These are phyloP conservation scores for Beta vulgaris DNA, from an alignment of 148 eudicot genomes.

Conservation along the genomic window DNA sequence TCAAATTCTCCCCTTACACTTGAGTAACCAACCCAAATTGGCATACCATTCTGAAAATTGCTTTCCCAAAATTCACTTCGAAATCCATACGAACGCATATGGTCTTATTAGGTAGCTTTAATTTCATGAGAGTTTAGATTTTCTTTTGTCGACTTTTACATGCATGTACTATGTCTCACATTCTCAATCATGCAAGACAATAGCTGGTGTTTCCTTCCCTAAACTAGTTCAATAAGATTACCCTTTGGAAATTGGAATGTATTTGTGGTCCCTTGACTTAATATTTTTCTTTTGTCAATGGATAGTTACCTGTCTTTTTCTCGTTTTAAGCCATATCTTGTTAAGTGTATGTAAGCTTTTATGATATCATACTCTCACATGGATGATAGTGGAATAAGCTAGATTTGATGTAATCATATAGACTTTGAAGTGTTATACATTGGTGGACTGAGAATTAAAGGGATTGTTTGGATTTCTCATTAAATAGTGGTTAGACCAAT, in stretches of 20 bases:
- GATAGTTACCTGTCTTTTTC: slow-evolving; percentile 17
- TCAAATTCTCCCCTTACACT: background rate
- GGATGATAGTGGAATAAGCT: background rate
- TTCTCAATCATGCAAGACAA: slow-evolving; percentile 15
- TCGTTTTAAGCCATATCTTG: slow-evolving; percentile 12
- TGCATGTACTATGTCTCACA: background rate
- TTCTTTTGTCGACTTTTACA: slow-evolving; percentile 9
- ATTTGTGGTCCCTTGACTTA: slow-evolving; percentile 14
- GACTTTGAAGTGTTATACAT: background rate
- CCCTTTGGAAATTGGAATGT: background rate
- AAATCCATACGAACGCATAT: background rate
- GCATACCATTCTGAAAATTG: background rate
- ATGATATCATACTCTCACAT: slow-evolving; percentile 2
- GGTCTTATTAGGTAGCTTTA: background rate
- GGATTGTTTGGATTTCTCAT: too few relatives aligned
- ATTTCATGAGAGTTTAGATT: background rate
- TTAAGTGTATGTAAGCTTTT: slow-evolving; percentile 3
- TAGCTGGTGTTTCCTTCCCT: background rate
- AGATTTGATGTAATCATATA: background rate
- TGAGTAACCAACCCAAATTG: background rate
- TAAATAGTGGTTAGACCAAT: too few relatives aligned
- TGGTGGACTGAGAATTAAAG: background rate
- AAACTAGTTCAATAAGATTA: background rate
- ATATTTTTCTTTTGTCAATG: background rate
- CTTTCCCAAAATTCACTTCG: background rate